A percentile compares a stretch with the other conserved stretches of the same genome.
Conservation (phyloP, 331 rosid genomes). For the Quercus phellos region DNA sequence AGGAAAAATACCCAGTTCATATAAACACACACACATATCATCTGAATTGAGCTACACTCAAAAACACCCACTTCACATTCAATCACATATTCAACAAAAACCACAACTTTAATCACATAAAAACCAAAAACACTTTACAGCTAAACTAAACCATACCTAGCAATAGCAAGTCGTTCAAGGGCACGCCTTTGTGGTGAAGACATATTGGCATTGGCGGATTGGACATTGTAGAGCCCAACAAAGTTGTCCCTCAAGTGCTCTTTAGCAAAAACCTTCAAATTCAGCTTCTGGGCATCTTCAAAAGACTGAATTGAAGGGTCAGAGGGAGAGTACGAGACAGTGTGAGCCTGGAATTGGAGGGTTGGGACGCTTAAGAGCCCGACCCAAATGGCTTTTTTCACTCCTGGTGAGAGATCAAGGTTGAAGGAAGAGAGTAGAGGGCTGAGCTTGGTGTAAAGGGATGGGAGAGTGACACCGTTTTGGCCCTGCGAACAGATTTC, state of each 20-base stretch:
- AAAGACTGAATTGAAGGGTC: slow-evolving; percentile 42
- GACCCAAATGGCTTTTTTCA: slow-evolving; percentile 56
- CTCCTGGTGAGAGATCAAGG: slow-evolving; percentile 42
- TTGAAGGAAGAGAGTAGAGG: slow-evolving; percentile 35
- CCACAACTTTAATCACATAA: not conserved
- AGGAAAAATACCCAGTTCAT: too few relatives aligned
- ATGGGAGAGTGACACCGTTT: slow-evolving; percentile 41
- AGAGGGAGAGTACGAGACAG: slow-evolving; percentile 2
- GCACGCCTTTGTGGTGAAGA: slow-evolving; percentile 43
- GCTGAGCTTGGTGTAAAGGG: slow-evolving; percentile 52
- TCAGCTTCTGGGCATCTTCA: slow-evolving; percentile 46
- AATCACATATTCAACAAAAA: too few relatives aligned
- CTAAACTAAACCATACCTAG: slow-evolving; percentile 28
- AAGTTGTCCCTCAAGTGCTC: slow-evolving; percentile 53
- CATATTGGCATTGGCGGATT: slow-evolving; percentile 39
- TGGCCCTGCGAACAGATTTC: slow-evolving; percentile 56
- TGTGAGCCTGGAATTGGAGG: slow-evolving; percentile 42
- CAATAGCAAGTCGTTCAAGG: slow-evolving; percentile 64
- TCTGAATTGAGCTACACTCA: too few relatives aligned
- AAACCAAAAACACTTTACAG: not conserved
- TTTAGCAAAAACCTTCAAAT: slow-evolving; percentile 46
- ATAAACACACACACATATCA: too few relatives aligned
- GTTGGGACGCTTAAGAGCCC: slow-evolving; percentile 63
- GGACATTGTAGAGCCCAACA: slow-evolving; percentile 65
- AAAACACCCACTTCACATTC: too few relatives aligned